Evolutionary conservation across 441 rosid species (phyloP).

Genomic region (Manihot esculenta): DNA sequence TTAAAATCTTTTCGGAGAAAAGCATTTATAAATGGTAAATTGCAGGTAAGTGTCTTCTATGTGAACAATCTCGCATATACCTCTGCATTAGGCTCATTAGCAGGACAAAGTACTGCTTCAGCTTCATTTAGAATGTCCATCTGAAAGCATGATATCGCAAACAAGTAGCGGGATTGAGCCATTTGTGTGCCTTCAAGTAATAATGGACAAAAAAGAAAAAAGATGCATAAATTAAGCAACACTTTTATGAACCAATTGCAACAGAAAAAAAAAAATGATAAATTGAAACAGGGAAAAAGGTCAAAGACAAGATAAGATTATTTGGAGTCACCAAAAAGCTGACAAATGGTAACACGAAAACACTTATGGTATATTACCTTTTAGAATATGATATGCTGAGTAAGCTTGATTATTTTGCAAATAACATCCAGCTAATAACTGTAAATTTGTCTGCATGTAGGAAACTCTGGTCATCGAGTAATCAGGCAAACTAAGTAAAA

Average conservation of each 20-base stretch:
- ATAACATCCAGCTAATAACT: slow-evolving; percentile 81
- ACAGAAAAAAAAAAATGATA: not conserved
- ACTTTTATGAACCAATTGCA: slow-evolving; percentile 11
- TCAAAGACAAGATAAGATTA: not conserved
- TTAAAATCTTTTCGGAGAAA: not conserved
- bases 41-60: not conserved
- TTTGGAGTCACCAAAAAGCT: slow-evolving; percentile 13
- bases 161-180: slow-evolving; percentile 97
- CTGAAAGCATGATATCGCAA: slow-evolving; percentile 92
- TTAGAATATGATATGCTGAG: slow-evolving; percentile 81
- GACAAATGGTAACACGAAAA: not conserved
- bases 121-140: slow-evolving; percentile 98
- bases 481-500: slow-evolving; percentile 3
- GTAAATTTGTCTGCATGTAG: slow-evolving; percentile 67
- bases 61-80: slow-evolving; percentile 32
- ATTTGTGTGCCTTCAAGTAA: slow-evolving; percentile 72
- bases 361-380: slow-evolving; percentile 49
- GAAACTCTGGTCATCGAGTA: slow-evolving; percentile 9
- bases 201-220: slow-evolving; percentile 25
- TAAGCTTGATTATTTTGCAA: slow-evolving; percentile 91
- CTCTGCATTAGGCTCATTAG: slow-evolving; percentile 82
- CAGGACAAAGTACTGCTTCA: slow-evolving; percentile 76
- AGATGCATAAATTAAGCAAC: slow-evolving; percentile 36
- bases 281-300: not conserved
- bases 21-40: not conserved